Evolutionary conservation across 2,329 filamentous ascomycete species (phyloP), one percentile per base, ranked within the genome.

Genomic region (Plenodomus biglobosus): DNA sequence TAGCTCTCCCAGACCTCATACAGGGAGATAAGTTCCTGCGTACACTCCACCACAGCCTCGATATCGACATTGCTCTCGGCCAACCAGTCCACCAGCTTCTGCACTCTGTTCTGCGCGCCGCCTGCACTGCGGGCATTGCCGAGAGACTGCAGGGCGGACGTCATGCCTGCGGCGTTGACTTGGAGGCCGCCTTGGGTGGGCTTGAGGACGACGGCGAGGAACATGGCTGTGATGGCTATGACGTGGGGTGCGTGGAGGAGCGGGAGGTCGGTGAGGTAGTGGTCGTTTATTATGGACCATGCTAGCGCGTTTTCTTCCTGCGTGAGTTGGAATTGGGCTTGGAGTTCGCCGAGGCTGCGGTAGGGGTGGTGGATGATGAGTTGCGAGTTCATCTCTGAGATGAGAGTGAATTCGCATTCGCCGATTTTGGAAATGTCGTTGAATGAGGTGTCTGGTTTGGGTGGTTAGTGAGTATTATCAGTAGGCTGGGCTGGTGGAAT

Each of bases 351-450:
- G 22, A 96, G 77, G 35, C 87, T 90, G 44, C 90, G 88, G 73
- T 96, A 96, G 0, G 92, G 92, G 66, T 96, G 90, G 72, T 95
- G 89, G 16, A 95, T 78, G 66, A 96, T 95, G 59, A 96, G 81
- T 61, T 95, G 89, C 3, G 89, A 92, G 71, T 84, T 87, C 83
- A 96, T 88, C 67, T 95, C 92, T 20, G 88, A 91, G 62, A 96
- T 96, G 47, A 96, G 79, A 49, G 84, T 88, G 74, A 96, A 96
- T 70, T 96, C 92, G 80, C 90, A 95, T 76, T 96, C 92, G 62
- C 92, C 92, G 34, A 96, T 81, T 64, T 90, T 90, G 46, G 88
- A 85, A 8, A 88, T 87, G 70, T 96, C 91, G 48, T 66, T 70
- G 62, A 70, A 69, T 0, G 65, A 65, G 3, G 68, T 66, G 40